Evolutionary conservation across 345 rosid species (phyloP).

Genomic region (Citrus sp.): DNA sequence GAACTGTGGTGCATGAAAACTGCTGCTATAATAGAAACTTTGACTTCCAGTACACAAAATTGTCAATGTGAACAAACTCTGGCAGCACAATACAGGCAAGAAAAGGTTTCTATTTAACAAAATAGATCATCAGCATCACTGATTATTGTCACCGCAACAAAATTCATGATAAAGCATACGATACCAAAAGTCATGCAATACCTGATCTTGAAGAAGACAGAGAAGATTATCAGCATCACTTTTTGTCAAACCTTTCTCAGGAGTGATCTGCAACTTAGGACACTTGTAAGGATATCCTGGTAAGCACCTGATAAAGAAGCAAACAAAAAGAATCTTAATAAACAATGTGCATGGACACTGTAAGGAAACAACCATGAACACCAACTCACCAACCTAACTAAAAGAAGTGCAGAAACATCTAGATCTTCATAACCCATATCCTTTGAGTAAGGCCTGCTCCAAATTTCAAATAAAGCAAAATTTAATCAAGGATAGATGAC

Average conservation of each 20-base stretch:
- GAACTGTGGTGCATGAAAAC: not conserved
- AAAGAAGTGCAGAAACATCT: slow-evolving; percentile 75
- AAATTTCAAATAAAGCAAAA: slow-evolving; percentile 23
- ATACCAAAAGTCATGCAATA: slow-evolving; percentile 19
- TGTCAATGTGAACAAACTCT: not conserved
- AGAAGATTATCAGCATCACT: slow-evolving; percentile 70
- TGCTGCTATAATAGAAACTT: not conserved
- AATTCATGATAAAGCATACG: not conserved
- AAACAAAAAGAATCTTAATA: not conserved
- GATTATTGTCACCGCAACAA: not conserved
- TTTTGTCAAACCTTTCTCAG: slow-evolving; percentile 74
- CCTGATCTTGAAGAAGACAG: slow-evolving; percentile 86
- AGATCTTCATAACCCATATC: slow-evolving; percentile 86
- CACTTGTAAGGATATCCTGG: slow-evolving; percentile 97
- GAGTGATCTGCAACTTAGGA: slow-evolving; percentile 77
- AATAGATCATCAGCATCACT: not conserved
- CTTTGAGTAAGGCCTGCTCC: slow-evolving; percentile 88
- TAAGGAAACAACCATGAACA: not conserved
- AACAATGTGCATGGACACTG: not conserved
- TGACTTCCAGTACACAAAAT: not conserved
- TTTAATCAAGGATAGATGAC: slow-evolving; percentile 8
- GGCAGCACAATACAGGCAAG: not conserved
- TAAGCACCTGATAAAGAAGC: slow-evolving; percentile 56
- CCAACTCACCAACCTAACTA: slow-evolving; percentile 54
- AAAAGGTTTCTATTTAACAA: slow-evolving; percentile 8